phyloP scores from a whole-genome alignment of 768 basidiomycete genomes.

The Auriscalpium vulgare region DNA sequence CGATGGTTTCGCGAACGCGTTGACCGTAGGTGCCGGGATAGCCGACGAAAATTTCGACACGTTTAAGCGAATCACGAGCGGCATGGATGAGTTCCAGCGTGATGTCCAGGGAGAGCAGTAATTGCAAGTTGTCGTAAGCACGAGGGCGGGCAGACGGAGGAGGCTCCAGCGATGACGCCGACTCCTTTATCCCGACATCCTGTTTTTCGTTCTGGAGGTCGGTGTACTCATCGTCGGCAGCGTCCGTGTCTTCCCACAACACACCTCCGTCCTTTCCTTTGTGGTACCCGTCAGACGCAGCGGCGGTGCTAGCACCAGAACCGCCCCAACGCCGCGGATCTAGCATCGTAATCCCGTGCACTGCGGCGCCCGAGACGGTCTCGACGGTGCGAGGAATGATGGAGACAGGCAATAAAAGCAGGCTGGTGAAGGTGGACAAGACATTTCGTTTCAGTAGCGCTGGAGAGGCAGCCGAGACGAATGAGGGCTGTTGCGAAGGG shows the following conservation, averaged over 20 bases:
- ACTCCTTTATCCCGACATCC: conserved; percentile 2
- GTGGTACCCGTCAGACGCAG: conserved; percentile 8
- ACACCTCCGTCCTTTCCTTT: conserved; percentile 12
- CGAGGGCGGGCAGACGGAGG: background rate
- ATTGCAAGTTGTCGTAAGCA: conserved; percentile 56
- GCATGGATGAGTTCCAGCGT: conserved; percentile 91
- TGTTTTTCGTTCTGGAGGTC: conserved; percentile 28
- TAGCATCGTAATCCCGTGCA: conserved; percentile 80
- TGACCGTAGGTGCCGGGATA: conserved; percentile 87
- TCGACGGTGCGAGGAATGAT: conserved; percentile 78
- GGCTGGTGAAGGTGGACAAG: conserved; percentile 83
- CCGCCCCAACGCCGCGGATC: conserved; percentile 85
- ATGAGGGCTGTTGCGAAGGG: conserved; percentile 6
- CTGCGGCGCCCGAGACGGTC: conserved; percentile 68
- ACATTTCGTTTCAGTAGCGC: conserved; percentile 90
- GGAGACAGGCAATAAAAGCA: conserved; percentile 88
- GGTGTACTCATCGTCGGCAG: background rate
- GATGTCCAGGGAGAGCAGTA: conserved; percentile 85
- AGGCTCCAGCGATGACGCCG: conserved; percentile 18
- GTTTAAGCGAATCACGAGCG: conserved; percentile 84
- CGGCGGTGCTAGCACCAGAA: conserved; percentile 13
- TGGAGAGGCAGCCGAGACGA: conserved; percentile 40
- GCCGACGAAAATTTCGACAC: conserved; percentile 81
- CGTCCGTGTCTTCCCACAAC: conserved; percentile 8
- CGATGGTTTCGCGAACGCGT: conserved; percentile 86